These are phyloP conservation scores for Capsaspora owczarzaki DNA, from an alignment of 78 protist genomes.

Conservation along the genomic window DNA sequence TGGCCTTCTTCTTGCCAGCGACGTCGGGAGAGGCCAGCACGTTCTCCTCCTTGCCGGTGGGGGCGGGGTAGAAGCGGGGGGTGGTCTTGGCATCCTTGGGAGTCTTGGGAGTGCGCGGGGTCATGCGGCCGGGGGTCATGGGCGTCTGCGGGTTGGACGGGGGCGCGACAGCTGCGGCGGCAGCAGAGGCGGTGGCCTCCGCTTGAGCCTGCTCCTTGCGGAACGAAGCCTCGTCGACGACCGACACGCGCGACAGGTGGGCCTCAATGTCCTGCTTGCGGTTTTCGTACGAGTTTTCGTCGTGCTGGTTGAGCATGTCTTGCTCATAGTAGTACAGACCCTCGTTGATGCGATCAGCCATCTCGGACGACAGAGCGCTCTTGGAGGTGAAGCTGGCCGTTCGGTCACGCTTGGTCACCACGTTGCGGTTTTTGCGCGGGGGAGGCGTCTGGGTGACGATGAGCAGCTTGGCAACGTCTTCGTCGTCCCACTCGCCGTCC, in stretches of 20 bases:
- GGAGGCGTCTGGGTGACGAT: slow-evolving; percentile 55
- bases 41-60: not conserved
- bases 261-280: not conserved
- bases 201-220: not conserved
- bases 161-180: not conserved
- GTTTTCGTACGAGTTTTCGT: not conserved
- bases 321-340: slow-evolving; percentile 66
- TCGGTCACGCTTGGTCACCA: no score
- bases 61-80: not conserved
- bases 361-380: not conserved
- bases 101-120: slow-evolving; percentile 4
- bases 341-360: slow-evolving; percentile 51
- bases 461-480: slow-evolving; percentile 27
- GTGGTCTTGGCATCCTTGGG: slow-evolving; percentile 1
- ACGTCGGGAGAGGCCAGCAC: not conserved
- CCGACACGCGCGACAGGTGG: not conserved
- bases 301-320: slow-evolving; percentile 26
- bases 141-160: not conserved
- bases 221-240: not conserved
- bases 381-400: not conserved
- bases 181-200: not conserved
- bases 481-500: slow-evolving; percentile 16
- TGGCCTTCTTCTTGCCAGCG: slow-evolving; percentile 6
- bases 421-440: slow-evolving; percentile 1
- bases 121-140: no score